Conservation (phyloP, 2,329 filamentous ascomycete genomes). For the Neoarthrinium moseri region DNA sequence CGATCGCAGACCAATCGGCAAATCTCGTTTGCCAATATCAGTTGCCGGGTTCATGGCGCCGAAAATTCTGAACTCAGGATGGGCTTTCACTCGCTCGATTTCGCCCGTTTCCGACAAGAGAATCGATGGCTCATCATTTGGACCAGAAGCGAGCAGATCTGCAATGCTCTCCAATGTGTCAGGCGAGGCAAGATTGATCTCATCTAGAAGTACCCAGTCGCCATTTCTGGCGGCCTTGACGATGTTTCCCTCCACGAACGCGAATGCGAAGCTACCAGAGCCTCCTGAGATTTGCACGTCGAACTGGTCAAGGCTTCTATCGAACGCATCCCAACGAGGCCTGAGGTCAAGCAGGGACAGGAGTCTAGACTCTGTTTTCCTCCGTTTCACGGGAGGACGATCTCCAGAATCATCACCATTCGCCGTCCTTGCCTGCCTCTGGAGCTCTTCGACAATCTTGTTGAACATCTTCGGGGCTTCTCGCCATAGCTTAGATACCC, state of each 20-base stretch:
- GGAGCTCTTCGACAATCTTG: slow-evolving; percentile 59
- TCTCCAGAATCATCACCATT: slow-evolving; percentile 35
- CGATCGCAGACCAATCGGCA: slow-evolving; percentile 84
- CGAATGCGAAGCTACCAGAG: slow-evolving; percentile 81
- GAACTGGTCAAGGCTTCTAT: slow-evolving; percentile 71
- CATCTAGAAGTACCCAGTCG: slow-evolving; percentile 94
- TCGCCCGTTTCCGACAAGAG: slow-evolving; percentile 91
- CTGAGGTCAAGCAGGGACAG: slow-evolving; percentile 57
- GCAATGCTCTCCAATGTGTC: slow-evolving; percentile 94
- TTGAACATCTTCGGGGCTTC: slow-evolving; percentile 88
- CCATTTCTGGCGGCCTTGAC: slow-evolving; percentile 95
- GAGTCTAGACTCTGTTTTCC: slow-evolving; percentile 66
- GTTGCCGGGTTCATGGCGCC: slow-evolving; percentile 99
- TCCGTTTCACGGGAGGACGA: slow-evolving; percentile 68
- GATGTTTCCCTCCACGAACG: slow-evolving; percentile 93
- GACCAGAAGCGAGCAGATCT: slow-evolving; percentile 76
- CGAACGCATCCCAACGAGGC: slow-evolving; percentile 79
- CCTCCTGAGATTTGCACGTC: slow-evolving; percentile 75
- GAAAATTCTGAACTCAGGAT: slow-evolving; percentile 93
- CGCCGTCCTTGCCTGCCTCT: slow-evolving; percentile 38
- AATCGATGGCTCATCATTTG: slow-evolving; percentile 73
- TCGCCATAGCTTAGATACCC: slow-evolving; percentile 80
- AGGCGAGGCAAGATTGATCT: slow-evolving; percentile 93
- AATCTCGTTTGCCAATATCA: slow-evolving; percentile 92
- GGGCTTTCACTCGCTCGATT: slow-evolving; percentile 83